Evolutionary conservation across 345 rosid genomes (phyloP).

Genomic region (Pistacia integerrima): DNA sequence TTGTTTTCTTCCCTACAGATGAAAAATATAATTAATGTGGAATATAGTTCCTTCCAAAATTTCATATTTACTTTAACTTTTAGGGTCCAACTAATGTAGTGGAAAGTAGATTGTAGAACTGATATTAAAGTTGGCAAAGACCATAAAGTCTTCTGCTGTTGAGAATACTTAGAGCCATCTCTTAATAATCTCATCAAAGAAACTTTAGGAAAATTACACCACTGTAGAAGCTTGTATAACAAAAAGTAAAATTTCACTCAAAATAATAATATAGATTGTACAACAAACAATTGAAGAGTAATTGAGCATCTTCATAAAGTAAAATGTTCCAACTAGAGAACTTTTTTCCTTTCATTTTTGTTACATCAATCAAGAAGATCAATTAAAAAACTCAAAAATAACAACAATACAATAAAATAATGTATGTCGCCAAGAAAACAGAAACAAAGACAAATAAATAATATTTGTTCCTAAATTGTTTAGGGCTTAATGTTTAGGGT

Average conservation of each 20-base stretch:
- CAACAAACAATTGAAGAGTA: not conserved
- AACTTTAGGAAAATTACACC: not conserved
- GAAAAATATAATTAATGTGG: not conserved
- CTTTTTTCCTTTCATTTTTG: not conserved
- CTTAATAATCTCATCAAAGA: not conserved
- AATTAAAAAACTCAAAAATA: not conserved
- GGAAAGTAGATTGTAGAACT: not conserved
- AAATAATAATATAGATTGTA: not conserved
- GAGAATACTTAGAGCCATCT: not conserved
- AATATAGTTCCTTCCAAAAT: not conserved
- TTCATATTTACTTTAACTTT: not conserved
- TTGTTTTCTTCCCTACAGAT: slow-evolving; percentile 1
- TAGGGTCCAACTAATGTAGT: not conserved
- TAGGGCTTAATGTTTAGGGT: no score
- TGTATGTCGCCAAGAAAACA: not conserved
- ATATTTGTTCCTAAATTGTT: not conserved
- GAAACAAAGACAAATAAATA: slow-evolving; percentile 1
- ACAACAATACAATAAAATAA: not conserved
- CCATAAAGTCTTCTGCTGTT: not conserved
- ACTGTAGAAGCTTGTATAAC: not conserved
- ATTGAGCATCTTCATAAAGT: not conserved
- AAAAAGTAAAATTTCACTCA: not conserved
- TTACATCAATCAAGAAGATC: not conserved
- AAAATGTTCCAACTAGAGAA: not conserved
- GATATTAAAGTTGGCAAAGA: not conserved